These are phyloP conservation scores for Malassezia psittaci DNA, from an alignment of 1,284 basidiomycete genomes.

Conservation along the genomic window DNA sequence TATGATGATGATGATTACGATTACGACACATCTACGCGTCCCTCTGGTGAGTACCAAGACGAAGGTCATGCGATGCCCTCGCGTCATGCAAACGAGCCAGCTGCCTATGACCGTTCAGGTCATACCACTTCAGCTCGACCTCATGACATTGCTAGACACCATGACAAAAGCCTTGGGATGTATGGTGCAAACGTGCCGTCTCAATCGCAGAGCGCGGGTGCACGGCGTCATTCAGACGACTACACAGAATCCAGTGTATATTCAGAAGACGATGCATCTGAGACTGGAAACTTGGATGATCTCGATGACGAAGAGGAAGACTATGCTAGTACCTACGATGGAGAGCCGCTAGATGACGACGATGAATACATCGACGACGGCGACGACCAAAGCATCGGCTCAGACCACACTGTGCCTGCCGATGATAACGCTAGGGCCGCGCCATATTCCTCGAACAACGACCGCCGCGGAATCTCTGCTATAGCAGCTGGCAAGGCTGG, in stretches of 20 bases:
- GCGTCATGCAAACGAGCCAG: neutral
- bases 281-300: neutral
- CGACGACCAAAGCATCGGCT: neutral
- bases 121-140: neutral
- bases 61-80: neutral
- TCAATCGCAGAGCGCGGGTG: neutral
- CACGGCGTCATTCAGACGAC: neutral
- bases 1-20: conserved; percentile 12
- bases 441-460: neutral
- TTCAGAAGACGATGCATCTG: neutral
- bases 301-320: neutral
- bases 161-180: neutral
- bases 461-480: neutral
- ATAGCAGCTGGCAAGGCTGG: neutral
- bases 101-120: neutral
- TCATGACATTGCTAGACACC: neutral
- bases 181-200: neutral
- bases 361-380: conserved; percentile 3
- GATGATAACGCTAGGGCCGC: neutral
- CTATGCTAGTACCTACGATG: neutral
- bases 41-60: neutral
- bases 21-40: conserved; percentile 7
- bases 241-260: neutral
- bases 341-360: conserved; percentile 4
- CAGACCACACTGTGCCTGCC: conserved; percentile 2